Evolutionary conservation across 208 protist genomes (phyloP).

Genomic region (Acanthamoeba lenticulata): DNA sequence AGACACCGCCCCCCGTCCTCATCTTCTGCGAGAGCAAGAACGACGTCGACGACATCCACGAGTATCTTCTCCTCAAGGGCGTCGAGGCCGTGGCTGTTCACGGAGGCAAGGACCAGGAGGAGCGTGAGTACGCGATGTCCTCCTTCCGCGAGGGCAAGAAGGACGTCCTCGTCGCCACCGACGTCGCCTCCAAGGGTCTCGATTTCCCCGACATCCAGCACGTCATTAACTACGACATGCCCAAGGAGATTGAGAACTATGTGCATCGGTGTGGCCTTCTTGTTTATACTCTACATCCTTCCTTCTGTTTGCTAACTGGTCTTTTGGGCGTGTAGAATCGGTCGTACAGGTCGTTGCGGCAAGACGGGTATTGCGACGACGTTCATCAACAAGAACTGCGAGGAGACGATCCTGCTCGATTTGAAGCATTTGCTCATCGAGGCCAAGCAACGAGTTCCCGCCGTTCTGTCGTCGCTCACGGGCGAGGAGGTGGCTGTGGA

Average conservation of each 20-base stretch:
- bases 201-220: slow-evolving; percentile 98
- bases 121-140: slow-evolving; percentile 86
- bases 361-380: slow-evolving; percentile 93
- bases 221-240: slow-evolving; percentile 99
- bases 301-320: background rate
- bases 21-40: slow-evolving; percentile 93
- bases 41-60: slow-evolving; percentile 93
- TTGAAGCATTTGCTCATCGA: slow-evolving; percentile 93
- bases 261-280: slow-evolving; percentile 73
- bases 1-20: slow-evolving; percentile 90
- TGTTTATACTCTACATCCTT: background rate
- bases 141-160: slow-evolving; percentile 81
- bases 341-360: slow-evolving; percentile 92
- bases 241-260: slow-evolving; percentile 97
- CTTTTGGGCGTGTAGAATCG: slow-evolving; percentile 88
- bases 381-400: slow-evolving; percentile 88
- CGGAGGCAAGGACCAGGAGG: slow-evolving; percentile 83
- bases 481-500: slow-evolving; percentile 68
- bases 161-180: slow-evolving; percentile 93
- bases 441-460: slow-evolving; percentile 87
- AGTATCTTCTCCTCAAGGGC: slow-evolving; percentile 91
- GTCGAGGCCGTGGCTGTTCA: slow-evolving; percentile 72
- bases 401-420: slow-evolving; percentile 90
- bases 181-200: slow-evolving; percentile 89
- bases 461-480: slow-evolving; percentile 77